phyloP scores from a whole-genome alignment of 2,329 filamentous ascomycete genomes.

The Colletotrichum sp. region DNA sequence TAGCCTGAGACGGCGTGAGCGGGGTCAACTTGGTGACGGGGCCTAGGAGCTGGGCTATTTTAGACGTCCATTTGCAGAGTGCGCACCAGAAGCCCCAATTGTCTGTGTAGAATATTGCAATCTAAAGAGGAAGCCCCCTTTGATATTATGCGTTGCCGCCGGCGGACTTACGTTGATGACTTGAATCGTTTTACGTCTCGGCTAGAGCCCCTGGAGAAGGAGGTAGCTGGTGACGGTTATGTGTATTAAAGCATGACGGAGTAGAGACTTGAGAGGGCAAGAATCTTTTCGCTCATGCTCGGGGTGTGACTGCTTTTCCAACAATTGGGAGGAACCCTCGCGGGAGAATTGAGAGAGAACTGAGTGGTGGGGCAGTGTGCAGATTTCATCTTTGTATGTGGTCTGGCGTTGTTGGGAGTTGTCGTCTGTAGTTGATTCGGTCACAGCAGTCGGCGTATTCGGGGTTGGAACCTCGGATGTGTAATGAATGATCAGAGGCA shows the following conservation, averaged over 20 bases:
- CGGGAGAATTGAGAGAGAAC: not conserved
- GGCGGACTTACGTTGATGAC: not conserved
- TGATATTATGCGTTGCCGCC: rapidly evolving
- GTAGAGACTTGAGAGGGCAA: too few species aligned
- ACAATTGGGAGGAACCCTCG: too few species aligned
- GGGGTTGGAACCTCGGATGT: not conserved
- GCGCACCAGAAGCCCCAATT: too few species aligned
- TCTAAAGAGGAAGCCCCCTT: not conserved
- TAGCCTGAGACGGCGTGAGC: not conserved
- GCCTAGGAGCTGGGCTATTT: too few species aligned
- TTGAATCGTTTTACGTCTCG: not conserved
- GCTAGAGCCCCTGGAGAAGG: not conserved
- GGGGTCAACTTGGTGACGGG: too few species aligned
- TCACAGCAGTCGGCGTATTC: not conserved
- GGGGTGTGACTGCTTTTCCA: too few species aligned
- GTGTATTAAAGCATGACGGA: not conserved
- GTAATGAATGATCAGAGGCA: not conserved
- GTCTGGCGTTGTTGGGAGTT: not conserved
- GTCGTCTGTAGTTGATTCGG: not conserved
- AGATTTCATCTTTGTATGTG: rapidly evolving
- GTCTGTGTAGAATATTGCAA: too few species aligned
- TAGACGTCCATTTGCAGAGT: too few species aligned
- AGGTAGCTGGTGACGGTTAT: rapidly evolving
- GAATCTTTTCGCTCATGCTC: too few species aligned
- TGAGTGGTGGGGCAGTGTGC: too few species aligned